These are phyloP conservation scores for Adenanthera pavonina DNA, from an alignment of 306 rosid species.

Conservation along the genomic window DNA sequence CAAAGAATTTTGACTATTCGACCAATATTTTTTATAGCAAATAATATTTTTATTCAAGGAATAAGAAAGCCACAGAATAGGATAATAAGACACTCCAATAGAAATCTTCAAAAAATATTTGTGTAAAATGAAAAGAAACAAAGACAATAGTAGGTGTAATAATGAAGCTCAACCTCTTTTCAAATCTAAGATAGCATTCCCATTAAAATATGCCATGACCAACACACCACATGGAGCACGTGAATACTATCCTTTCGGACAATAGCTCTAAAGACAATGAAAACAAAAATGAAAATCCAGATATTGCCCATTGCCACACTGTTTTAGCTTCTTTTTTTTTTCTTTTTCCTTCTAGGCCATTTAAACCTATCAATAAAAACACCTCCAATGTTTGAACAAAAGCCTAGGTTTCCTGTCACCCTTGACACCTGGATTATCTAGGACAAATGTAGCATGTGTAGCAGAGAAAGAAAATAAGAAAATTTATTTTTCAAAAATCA, in stretches of 20 bases:
- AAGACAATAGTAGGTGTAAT: neutral
- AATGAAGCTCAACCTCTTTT: neutral
- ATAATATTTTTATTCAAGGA: neutral
- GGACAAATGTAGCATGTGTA: neutral
- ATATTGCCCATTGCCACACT: neutral
- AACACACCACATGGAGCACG: neutral
- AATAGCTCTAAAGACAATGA: neutral
- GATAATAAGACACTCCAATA: neutral
- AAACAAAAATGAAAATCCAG: neutral
- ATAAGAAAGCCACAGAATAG: neutral
- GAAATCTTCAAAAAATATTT: neutral
- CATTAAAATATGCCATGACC: neutral
- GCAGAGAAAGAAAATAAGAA: neutral
- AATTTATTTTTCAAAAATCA: no score
- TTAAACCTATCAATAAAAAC: no score
- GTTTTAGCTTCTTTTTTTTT: neutral
- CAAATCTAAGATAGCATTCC: neutral
- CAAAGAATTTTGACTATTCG: neutral
- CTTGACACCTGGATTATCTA: neutral
- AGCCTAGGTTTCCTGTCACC: neutral
- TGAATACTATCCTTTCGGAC: neutral
- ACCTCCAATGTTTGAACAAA: neutral
- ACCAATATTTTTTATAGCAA: neutral
- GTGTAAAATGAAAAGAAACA: neutral
- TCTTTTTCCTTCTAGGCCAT: neutral